phyloP scores from a whole-genome alignment of 2,329 filamentous ascomycete genomes.

The Sordariomycetes sp. region DNA sequence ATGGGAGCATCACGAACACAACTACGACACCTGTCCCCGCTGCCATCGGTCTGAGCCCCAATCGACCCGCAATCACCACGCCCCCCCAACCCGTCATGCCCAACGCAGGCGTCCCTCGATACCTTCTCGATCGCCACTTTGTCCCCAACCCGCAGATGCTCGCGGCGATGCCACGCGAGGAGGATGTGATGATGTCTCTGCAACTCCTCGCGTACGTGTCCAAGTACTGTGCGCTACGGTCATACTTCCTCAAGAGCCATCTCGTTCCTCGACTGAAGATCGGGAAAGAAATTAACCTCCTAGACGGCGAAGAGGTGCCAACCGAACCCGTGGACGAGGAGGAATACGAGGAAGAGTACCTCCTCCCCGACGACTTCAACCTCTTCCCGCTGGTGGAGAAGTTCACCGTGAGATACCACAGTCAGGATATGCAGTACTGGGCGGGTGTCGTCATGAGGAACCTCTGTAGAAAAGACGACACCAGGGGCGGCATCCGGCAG shows the following conservation, averaged over 20 bases:
- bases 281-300: slow-evolving; percentile 65
- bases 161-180: slow-evolving; percentile 87
- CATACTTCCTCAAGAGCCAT: slow-evolving; percentile 92
- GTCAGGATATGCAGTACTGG: slow-evolving; percentile 99
- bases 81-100: slow-evolving; percentile 64
- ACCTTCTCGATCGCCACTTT: slow-evolving; percentile 61
- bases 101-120: slow-evolving; percentile 61
- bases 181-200: slow-evolving; percentile 95
- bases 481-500: slow-evolving; percentile 83
- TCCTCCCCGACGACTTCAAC: slow-evolving; percentile 89
- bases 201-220: slow-evolving; percentile 95
- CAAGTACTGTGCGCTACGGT: slow-evolving; percentile 92
- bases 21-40: slow-evolving; percentile 51
- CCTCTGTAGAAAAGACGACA: slow-evolving; percentile 94
- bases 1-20: slow-evolving; percentile 67
- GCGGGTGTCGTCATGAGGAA: slow-evolving; percentile 98
- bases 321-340: slow-evolving; percentile 30
- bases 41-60: slow-evolving; percentile 58
- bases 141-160: slow-evolving; percentile 61
- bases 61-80: slow-evolving; percentile 55
- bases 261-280: slow-evolving; percentile 87
- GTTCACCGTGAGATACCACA: slow-evolving; percentile 91
- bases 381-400: slow-evolving; percentile 98
- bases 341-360: slow-evolving; percentile 72
- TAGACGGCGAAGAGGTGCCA: slow-evolving; percentile 48